Evolutionary conservation across 2,329 filamentous ascomycete species (phyloP), one percentile per base, ranked within the genome.

Genomic region (Penicillium oxalicum): DNA sequence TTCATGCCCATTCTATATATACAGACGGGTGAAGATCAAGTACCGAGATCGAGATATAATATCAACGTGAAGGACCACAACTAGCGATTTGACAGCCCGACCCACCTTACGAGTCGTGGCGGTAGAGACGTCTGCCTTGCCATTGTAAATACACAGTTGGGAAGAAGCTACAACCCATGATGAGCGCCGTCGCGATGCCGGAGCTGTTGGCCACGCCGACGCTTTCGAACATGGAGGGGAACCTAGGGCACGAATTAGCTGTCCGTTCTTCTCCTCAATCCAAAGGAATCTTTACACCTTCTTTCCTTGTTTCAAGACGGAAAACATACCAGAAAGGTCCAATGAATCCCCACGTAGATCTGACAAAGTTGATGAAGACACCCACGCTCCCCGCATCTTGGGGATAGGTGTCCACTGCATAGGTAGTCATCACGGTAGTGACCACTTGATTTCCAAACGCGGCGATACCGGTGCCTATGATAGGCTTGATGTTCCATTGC

Each of bases 371-470:
- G 52, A 83, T 74, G 52, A 82, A 82, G 0, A 82, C 80, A 4
- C 80, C 80, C 18, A 83, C 73, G 40, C 74, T 76, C 1, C 74
- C 76, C 1, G 78, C 72, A 46, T 82, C 74, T 38, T 77, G 68
- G 0, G 70, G 72, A 55, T 81, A 76, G 48, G 76, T 79, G 57
- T 83, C 80, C 1, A 84, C 76, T 0, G 79, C 75, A 58, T 66
- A 84, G 0, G 81, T 84, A 28, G 81, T 77, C 44, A 82, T 58
- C 0, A 83, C 75, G 0, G 81, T 83, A 1, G 81, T 83, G 5
- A 83, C 73, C 28, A 84, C 76, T 65, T 83, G 81, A 52, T 82
- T 82, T 0, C 81, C 81, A 6, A 73, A 76, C 0, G 74, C 75
- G 0, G 70, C 71, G 55, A 79, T 74, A 2, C 71, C 80, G 5